phyloP scores from a whole-genome alignment of 2,329 filamentous ascomycete genomes.

The Corniculantispora saksenae region DNA sequence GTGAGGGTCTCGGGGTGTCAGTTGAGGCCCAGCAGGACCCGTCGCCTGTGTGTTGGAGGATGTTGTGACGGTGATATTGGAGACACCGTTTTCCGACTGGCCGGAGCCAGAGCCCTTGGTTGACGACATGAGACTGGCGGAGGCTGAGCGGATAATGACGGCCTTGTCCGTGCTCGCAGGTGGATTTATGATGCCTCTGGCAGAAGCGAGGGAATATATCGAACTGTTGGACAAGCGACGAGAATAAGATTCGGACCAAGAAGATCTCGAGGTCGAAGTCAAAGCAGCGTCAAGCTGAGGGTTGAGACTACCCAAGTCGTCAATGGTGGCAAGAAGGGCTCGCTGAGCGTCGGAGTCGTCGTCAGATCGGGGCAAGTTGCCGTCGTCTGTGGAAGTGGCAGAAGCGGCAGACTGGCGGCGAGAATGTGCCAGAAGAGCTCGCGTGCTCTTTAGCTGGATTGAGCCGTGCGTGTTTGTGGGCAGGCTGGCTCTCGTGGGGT shows the following conservation, averaged over 20 bases:
- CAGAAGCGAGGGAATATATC: slow-evolving; percentile 68
- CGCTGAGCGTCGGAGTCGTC: background rate
- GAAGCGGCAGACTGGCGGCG: slow-evolving; percentile 16
- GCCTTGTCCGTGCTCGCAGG: slow-evolving; percentile 56
- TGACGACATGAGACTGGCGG: slow-evolving; percentile 48
- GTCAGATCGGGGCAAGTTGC: background rate
- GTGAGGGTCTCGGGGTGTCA: slow-evolving; percentile 46
- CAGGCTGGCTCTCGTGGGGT: slow-evolving; percentile 61
- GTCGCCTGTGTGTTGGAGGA: slow-evolving; percentile 43
- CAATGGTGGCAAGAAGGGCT: background rate
- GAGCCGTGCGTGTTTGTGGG: slow-evolving; percentile 49
- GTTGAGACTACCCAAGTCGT: background rate
- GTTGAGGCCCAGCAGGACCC: slow-evolving; percentile 38
- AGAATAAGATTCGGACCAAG: slow-evolving; percentile 51
- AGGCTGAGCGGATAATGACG: slow-evolving; percentile 42
- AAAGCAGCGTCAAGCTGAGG: slow-evolving; percentile 23
- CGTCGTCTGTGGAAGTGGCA: slow-evolving; percentile 2
- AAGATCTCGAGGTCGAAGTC: slow-evolving; percentile 40
- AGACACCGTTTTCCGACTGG: slow-evolving; percentile 53
- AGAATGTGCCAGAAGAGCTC: slow-evolving; percentile 19
- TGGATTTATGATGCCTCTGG: slow-evolving; percentile 46
- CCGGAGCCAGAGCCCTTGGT: slow-evolving; percentile 39
- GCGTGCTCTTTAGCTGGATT: slow-evolving; percentile 20
- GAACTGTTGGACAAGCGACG: slow-evolving; percentile 75
- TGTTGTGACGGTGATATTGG: slow-evolving; percentile 56